phyloP scores from a whole-genome alignment of 176 grass and related monocot species.

The Saccharum spontaneum region DNA sequence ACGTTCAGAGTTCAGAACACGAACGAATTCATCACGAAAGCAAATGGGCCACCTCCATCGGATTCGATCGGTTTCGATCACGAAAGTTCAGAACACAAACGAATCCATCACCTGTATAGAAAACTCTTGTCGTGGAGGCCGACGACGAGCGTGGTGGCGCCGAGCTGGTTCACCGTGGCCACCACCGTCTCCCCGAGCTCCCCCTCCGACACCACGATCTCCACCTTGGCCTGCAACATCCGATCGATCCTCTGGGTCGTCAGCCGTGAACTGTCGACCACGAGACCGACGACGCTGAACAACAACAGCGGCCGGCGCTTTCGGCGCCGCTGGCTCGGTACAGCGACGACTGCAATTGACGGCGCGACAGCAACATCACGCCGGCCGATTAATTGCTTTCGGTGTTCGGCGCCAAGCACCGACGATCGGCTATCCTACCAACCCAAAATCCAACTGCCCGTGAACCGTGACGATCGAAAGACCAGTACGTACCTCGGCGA shows the following conservation, averaged over 20 bases:
- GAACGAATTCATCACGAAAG: neutral
- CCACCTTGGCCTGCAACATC: conserved; percentile 64
- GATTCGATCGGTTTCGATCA: too few species aligned
- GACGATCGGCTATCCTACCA: neutral
- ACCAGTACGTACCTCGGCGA: conserved; percentile 60
- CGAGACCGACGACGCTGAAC: neutral
- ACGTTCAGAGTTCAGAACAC: neutral
- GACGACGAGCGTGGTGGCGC: conserved; percentile 78
- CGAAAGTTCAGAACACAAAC: too few species aligned
- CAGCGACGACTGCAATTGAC: neutral
- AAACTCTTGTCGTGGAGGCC: conserved; percentile 91
- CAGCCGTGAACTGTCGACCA: neutral
- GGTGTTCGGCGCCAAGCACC: neutral
- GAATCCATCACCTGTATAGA: conserved; percentile 48
- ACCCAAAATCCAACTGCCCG: neutral
- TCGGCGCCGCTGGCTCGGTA: neutral
- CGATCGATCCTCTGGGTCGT: neutral
- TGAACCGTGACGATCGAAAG: too few species aligned
- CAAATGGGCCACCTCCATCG: too few species aligned
- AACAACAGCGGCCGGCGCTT: neutral
- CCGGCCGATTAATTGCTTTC: conserved; percentile 9
- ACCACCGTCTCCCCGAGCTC: conserved; percentile 64
- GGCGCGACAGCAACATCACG: neutral
- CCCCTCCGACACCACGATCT: conserved; percentile 91
- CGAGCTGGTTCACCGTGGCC: conserved; percentile 58